Conservation (phyloP, 1,139 yeast species). For the Diutina ranongensis region DNA sequence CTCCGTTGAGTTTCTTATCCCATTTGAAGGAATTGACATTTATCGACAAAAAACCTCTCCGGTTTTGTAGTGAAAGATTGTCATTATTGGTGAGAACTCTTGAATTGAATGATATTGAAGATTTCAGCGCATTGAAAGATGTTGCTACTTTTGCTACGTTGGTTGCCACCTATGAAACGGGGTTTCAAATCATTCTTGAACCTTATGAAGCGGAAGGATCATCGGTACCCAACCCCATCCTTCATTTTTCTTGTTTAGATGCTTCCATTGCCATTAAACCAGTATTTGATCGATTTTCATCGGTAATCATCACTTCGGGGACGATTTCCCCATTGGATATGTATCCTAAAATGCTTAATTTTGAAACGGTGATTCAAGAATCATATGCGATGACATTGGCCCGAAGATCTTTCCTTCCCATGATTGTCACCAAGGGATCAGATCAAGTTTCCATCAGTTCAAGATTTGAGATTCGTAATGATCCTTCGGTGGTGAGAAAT, state of each 20-base stretch:
- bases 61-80: constrained; percentile 86
- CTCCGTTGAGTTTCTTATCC: constrained; percentile 84
- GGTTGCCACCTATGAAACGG: constrained; percentile 88
- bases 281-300: constrained; percentile 85
- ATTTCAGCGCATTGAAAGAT: constrained; percentile 84
- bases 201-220: constrained; percentile 97
- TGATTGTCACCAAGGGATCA: constrained; percentile 93
- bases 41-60: constrained; percentile 80
- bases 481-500: constrained; percentile 94
- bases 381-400: constrained; percentile 95
- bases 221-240: constrained; percentile 95
- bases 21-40: constrained; percentile 89
- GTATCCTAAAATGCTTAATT: constrained; percentile 96
- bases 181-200: constrained; percentile 82
- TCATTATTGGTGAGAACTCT: constrained; percentile 81
- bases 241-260: constrained; percentile 88
- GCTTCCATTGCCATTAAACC: constrained; percentile 98
- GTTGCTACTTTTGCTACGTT: constrained; percentile 95
- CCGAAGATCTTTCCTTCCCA: constrained; percentile 82
- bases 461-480: constrained; percentile 91
- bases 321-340: constrained; percentile 96
- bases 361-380: constrained; percentile 88
- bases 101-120: constrained; percentile 82
- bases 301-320: constrained; percentile 93
- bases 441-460: constrained; percentile 97